Conservation (phyloP, 805 yeast species). For the Ogataea allantospora region DNA sequence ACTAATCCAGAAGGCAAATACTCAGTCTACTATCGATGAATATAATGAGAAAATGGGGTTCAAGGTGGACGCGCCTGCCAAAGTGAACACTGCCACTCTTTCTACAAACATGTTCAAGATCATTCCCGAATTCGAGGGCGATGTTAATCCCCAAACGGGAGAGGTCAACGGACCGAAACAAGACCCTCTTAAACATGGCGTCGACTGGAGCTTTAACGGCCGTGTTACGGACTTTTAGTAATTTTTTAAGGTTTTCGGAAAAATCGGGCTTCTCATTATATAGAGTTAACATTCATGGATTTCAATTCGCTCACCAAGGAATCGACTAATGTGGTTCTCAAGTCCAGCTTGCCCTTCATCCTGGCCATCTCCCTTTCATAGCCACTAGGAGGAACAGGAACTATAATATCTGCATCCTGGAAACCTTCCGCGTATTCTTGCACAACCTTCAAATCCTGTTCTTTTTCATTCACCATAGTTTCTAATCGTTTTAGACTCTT, state of each 20-base stretch:
- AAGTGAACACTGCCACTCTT: slow-evolving; percentile 58
- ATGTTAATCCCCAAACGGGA: slow-evolving; percentile 88
- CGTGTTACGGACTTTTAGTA: slow-evolving; percentile 87
- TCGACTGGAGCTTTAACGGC: slow-evolving; percentile 94
- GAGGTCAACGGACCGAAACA: slow-evolving; percentile 98
- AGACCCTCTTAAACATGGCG: slow-evolving; percentile 81
- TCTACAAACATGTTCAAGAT: slow-evolving; percentile 72
- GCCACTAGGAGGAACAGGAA: slow-evolving; percentile 7
- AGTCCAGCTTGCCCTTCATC: slow-evolving; percentile 22
- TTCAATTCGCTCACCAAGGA: slow-evolving; percentile 10
- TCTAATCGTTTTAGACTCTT: slow-evolving; percentile 26
- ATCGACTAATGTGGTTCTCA: slow-evolving; percentile 5
- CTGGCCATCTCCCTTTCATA: slow-evolving; percentile 11
- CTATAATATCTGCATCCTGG: slow-evolving; percentile 20
- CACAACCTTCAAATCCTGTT: slow-evolving; percentile 16
- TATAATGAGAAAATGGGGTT: slow-evolving; percentile 46
- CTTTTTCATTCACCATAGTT: slow-evolving; percentile 18
- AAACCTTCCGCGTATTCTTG: slow-evolving; percentile 14
- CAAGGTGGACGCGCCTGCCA: slow-evolving; percentile 30
- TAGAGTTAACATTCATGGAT: slow-evolving; percentile 1
- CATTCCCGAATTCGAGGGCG: slow-evolving; percentile 95
- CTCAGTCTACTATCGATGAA: slow-evolving; percentile 75
- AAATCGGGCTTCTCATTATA: slow-evolving; percentile 9
- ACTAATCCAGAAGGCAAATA: slow-evolving; percentile 74
- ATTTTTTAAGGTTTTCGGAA: slow-evolving; percentile 11